Percentiles rank a stretch among this genome's conserved stretches.
Conservation (phyloP, 1,284 basidiomycete species). For the Ganoderma resinaceum region DNA sequence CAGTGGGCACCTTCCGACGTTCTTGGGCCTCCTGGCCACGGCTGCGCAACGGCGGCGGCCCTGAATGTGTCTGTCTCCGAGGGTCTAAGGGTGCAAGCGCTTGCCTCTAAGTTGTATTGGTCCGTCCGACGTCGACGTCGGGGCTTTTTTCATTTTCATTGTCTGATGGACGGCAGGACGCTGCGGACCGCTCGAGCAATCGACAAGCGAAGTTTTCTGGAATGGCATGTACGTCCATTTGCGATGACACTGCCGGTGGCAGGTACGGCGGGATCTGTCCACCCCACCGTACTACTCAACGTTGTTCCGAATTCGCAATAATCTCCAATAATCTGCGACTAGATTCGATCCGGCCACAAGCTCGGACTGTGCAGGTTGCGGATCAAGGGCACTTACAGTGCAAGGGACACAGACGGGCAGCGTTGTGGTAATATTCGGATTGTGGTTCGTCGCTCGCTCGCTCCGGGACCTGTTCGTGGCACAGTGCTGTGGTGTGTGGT, state of each 20-base stretch:
- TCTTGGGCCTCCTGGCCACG: background rate
- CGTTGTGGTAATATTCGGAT: background rate
- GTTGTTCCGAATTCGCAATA: background rate
- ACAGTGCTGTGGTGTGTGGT: conserved; percentile 3
- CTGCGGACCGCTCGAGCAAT: background rate
- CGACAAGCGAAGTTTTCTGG: background rate
- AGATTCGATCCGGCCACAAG: background rate
- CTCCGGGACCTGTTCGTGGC: background rate
- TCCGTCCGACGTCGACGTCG: background rate
- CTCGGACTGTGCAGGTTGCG: background rate
- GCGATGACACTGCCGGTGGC: background rate
- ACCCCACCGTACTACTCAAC: background rate
- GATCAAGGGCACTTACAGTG: background rate
- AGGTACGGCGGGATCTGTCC: conserved; percentile 1
- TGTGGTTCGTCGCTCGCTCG: background rate
- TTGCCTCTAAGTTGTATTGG: background rate
- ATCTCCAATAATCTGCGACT: background rate
- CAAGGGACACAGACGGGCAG: background rate
- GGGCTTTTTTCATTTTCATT: background rate
- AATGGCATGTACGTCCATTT: no score
- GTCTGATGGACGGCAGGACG: background rate
- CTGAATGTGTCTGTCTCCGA: background rate
- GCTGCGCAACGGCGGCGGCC: background rate
- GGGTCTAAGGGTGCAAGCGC: background rate
- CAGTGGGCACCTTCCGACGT: background rate